Conservation (phyloP, 177 flowering plant genomes). For the Telopea speciosissima region DNA sequence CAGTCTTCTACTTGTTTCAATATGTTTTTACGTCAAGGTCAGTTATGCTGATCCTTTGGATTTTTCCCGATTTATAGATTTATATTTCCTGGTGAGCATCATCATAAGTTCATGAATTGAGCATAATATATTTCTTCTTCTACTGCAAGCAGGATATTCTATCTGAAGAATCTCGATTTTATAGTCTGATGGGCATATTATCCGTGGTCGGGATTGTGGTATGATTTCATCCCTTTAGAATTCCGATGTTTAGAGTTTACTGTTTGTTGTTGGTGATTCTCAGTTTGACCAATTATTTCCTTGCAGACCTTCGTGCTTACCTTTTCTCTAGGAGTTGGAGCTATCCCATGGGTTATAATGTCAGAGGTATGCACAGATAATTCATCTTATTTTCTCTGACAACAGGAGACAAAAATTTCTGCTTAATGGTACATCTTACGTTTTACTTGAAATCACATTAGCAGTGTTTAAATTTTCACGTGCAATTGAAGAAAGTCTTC, state of each 20-base stretch:
- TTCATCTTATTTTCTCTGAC: not conserved
- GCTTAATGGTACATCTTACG: not conserved
- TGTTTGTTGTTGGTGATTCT: not conserved
- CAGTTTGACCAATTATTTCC: conserved; percentile 1
- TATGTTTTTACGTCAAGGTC: conserved; percentile 73
- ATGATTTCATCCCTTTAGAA: conserved; percentile 21
- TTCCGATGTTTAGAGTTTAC: no score
- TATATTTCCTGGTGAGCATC: not conserved
- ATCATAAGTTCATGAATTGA: conserved; percentile 2
- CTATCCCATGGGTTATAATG: conserved; percentile 98
- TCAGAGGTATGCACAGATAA: conserved; percentile 64
- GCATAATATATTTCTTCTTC: not conserved
- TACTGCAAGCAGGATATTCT: conserved; percentile 38
- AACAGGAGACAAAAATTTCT: not conserved
- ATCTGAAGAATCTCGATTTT: conserved; percentile 37
- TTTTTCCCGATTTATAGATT: not conserved
- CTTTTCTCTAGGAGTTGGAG: conserved; percentile 88
- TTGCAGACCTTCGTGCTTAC: conserved; percentile 51
- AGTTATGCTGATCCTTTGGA: conserved; percentile 6
- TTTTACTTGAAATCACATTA: not conserved
- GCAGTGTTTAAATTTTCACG: not conserved
- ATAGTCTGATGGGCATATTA: conserved; percentile 43
- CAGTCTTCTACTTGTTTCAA: conserved; percentile 72
- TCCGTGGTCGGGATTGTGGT: conserved; percentile 94
- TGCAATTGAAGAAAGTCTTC: not conserved